Base-by-base conservation (phyloP, 2,329 filamentous ascomycete genomes). In the Malbranchea cinnamomea region DNA sequence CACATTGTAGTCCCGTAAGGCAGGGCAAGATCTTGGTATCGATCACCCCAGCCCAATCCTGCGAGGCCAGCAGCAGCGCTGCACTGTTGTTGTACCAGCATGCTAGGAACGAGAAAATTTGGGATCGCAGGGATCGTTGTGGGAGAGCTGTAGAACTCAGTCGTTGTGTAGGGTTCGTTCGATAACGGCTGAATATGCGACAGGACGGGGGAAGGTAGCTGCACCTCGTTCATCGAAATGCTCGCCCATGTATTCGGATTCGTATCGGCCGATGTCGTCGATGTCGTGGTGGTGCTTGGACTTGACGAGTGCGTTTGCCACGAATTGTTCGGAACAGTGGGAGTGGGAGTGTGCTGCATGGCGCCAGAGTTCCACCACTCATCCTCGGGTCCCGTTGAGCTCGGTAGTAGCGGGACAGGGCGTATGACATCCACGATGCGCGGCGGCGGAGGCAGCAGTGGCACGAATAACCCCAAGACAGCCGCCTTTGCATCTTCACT, bases 231-330 rank as follows among this genome's bases (percentile, higher is more conserved):
- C 60, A 91, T 65, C 47, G 67, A 68, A 63, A 92, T 75, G 50
- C 69, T 75, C 37, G 77, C 71, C 85, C 85, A 94, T 53, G 87
- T 70, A 30, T 74, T 69, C 34, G 73, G 67, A 45, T 70, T 66
- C 31, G 74, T 76, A 50, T 89, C 82, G 50, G 67, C 67, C 32
- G 77, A 78, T 19, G 79, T 76, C 50, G 67, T 68, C 32, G 77
- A 78, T 19, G 79, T 76, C 23, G 78, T 73, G 30, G 81, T 72
- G 25, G 51, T 44, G 53, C 75, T 82, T 30, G 84, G 81, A 47
- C 82, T 93, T 32, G 87, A 94, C 26, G 85, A 80, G 32, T 94
- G 65, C 42, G 94, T 74, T 54, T 78, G 83, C 87, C 87, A 95
- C 33, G 81, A 68, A 37, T 95, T 84, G 36, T 92, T 73, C 2